Conservation (phyloP, 192 early-diverging fungal species). For the Anaeromyces robustus region DNA sequence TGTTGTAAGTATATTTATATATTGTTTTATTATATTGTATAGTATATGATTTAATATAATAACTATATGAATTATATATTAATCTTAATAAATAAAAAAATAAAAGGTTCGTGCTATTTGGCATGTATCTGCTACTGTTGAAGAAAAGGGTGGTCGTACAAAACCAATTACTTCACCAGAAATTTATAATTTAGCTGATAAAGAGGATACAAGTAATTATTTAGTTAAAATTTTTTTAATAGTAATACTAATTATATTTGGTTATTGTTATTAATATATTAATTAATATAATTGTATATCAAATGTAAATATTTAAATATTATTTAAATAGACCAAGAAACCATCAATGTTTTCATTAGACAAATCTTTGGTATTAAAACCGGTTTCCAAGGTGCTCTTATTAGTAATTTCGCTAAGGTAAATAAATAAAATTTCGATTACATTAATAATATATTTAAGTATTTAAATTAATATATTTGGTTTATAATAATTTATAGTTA, state of each 20-base stretch:
- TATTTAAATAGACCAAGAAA: conserved; percentile 49
- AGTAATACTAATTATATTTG: too few relatives aligned
- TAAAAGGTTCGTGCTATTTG: conserved; percentile 30
- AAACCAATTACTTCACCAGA: conserved; percentile 17
- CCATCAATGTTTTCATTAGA: conserved; percentile 51
- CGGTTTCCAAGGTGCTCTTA: conserved; percentile 62
- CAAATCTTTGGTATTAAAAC: conserved; percentile 67
- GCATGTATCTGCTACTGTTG: conserved; percentile 21
- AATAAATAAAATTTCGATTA: background rate
- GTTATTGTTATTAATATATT: too few relatives aligned
- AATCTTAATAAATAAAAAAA: too few relatives aligned
- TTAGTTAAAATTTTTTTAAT: too few relatives aligned
- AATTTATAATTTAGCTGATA: conserved; percentile 76
- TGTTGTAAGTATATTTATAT: conserved; percentile 24
- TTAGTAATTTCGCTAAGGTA: conserved; percentile 67
- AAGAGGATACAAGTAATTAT: conserved; percentile 72
- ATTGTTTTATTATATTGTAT: background rate
- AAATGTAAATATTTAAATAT: background rate
- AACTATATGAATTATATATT: too few relatives aligned
- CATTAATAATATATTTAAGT: background rate
- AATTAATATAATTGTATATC: background rate
- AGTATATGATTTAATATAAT: too few relatives aligned
- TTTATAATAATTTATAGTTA: conserved; percentile 26
- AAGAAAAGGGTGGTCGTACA: conserved; percentile 24
- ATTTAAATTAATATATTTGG: conserved; percentile 6